Percentiles rank a stretch among this genome's conserved stretches.
These are phyloP conservation scores for Cyberlindnera galapagoensis DNA, from an alignment of 805 yeast genomes.

Conservation along the genomic window DNA sequence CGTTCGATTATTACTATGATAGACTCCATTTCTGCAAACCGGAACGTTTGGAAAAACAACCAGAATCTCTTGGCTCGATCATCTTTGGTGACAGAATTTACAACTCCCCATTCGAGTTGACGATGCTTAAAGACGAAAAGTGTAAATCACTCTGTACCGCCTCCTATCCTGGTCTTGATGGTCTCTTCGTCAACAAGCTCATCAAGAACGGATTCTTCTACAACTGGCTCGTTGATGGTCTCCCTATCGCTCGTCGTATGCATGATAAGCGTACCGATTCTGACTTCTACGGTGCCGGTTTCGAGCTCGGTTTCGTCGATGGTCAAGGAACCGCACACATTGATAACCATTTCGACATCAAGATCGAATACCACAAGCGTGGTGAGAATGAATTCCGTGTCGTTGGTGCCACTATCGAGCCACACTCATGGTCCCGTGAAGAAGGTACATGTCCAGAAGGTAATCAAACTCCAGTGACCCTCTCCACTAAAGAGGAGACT, in stretches of 20 bases:
- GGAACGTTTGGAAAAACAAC: slow-evolving; percentile 44
- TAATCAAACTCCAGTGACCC: slow-evolving; percentile 34
- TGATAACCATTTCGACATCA: slow-evolving; percentile 74
- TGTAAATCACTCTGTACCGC: slow-evolving; percentile 66
- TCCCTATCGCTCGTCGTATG: slow-evolving; percentile 76
- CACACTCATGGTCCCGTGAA: slow-evolving; percentile 47
- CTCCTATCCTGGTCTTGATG: slow-evolving; percentile 55
- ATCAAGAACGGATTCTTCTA: slow-evolving; percentile 79
- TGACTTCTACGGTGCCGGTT: slow-evolving; percentile 72
- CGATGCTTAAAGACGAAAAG: slow-evolving; percentile 64
- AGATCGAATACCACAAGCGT: slow-evolving; percentile 77
- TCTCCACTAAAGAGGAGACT: slow-evolving; percentile 45
- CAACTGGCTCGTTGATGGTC: slow-evolving; percentile 92
- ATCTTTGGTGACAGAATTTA: slow-evolving; percentile 94
- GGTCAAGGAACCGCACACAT: slow-evolving; percentile 51
- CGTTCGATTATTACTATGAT: slow-evolving; percentile 79
- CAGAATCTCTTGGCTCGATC: slow-evolving; percentile 88
- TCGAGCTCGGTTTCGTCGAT: slow-evolving; percentile 68
- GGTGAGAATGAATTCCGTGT: slow-evolving; percentile 67
- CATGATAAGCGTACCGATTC: slow-evolving; percentile 52
- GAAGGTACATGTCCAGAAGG: slow-evolving; percentile 30
- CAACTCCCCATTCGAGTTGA: slow-evolving; percentile 80
- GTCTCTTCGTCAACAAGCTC: slow-evolving; percentile 68
- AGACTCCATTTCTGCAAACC: slow-evolving; percentile 84
- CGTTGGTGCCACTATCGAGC: slow-evolving; percentile 81